Evolutionary conservation across 306 rosid species (phyloP).

Genomic region (Delonix regia): DNA sequence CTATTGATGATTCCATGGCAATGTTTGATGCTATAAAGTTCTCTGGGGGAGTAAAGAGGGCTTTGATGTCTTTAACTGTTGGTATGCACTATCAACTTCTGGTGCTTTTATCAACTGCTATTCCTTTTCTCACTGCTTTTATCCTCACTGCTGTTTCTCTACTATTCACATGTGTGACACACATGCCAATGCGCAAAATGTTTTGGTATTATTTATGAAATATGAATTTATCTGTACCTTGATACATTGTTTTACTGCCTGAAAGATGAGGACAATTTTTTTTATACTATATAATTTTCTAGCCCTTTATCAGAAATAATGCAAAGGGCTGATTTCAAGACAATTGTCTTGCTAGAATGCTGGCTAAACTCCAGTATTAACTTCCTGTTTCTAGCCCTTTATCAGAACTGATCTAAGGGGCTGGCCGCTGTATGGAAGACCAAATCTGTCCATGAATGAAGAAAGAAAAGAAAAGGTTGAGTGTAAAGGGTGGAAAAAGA

Average conservation of each 20-base stretch:
- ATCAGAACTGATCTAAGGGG: background rate
- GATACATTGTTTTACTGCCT: conserved; percentile 18
- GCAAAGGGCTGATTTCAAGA: conserved; percentile 9
- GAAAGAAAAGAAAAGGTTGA: background rate
- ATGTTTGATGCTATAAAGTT: conserved; percentile 74
- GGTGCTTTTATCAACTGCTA: conserved; percentile 18
- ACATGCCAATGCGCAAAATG: background rate
- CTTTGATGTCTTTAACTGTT: conserved; percentile 75
- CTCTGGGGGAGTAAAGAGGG: conserved; percentile 83
- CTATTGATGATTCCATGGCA: conserved; percentile 88
- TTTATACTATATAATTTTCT: background rate
- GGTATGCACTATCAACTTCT: conserved; percentile 56
- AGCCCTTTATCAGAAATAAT: background rate
- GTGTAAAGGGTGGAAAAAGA: background rate
- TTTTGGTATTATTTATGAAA: conserved; percentile 12
- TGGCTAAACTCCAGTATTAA: background rate
- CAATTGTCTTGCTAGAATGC: background rate
- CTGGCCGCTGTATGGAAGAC: background rate
- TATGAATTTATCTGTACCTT: background rate
- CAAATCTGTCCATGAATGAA: background rate
- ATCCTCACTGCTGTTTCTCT: conserved; percentile 13
- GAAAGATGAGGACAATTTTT: conserved; percentile 29
- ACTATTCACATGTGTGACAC: conserved; percentile 13
- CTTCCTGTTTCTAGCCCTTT: conserved; percentile 11
- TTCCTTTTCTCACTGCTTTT: conserved; percentile 21